Conservation (phyloP, 495 filamentous ascomycete genomes). For the Rostrohypoxylon terebratum region DNA sequence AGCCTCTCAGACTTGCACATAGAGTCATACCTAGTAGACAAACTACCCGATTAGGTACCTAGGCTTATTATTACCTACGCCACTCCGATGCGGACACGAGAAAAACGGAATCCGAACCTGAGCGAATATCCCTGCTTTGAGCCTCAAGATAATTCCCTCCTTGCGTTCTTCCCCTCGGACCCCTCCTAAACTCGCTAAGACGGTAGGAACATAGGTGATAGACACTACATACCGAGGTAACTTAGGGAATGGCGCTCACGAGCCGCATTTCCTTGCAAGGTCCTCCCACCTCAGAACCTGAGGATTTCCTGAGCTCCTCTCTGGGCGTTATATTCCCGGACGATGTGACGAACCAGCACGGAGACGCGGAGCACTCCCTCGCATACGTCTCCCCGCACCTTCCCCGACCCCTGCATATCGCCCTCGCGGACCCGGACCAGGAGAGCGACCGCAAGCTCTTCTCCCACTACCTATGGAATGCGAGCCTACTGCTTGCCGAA, state of each 20-base stretch:
- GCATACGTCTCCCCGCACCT: conserved; percentile 73
- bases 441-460: conserved; percentile 74
- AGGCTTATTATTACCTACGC: conserved; percentile 2
- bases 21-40: too few relatives aligned
- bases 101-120: neutral
- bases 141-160: conserved; percentile 7
- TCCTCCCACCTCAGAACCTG: conserved; percentile 55
- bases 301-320: conserved; percentile 74
- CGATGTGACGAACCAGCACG: conserved; percentile 77
- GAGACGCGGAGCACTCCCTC: conserved; percentile 73
- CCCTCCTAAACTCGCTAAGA: neutral
- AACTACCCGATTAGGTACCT: neutral
- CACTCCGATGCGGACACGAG: conserved; percentile 11
- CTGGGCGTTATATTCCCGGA: conserved; percentile 81
- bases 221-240: neutral
- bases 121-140: neutral
- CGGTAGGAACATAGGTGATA: neutral
- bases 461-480: conserved; percentile 89
- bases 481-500: conserved; percentile 78
- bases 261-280: conserved; percentile 56
- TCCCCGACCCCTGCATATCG: conserved; percentile 56
- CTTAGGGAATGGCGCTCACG: conserved; percentile 54
- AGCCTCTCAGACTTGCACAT: neutral
- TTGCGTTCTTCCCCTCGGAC: neutral
- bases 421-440: conserved; percentile 65